Conservation (phyloP, 345 rosid genomes). For the Rhodomyrtus tomentosa region DNA sequence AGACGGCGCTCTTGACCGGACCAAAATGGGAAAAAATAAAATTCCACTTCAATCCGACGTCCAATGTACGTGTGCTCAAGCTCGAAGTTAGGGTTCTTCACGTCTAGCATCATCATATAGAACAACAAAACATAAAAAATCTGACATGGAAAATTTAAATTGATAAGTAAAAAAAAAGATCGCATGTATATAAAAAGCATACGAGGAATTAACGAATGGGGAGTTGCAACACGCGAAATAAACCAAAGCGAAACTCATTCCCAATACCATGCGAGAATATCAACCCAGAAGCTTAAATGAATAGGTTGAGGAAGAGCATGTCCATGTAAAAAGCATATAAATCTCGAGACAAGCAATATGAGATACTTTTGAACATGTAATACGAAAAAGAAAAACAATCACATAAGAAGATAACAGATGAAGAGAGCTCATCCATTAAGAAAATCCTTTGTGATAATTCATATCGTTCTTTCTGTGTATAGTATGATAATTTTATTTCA, state of each 20-base stretch:
- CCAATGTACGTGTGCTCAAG: not conserved
- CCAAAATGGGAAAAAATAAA: no score
- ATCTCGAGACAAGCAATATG: no score
- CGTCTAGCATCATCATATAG: fast-evolving
- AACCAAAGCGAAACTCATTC: not conserved
- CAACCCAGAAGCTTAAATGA: no score
- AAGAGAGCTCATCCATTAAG: not conserved
- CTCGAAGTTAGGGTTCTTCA: not conserved
- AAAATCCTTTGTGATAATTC: not conserved
- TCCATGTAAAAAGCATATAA: no score
- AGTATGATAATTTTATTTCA: not conserved
- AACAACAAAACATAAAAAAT: not conserved
- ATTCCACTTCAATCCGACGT: not conserved
- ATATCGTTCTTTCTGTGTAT: not conserved
- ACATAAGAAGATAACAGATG: not conserved
- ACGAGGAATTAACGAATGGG: not conserved
- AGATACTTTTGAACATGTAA: no score
- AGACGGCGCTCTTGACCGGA: not conserved
- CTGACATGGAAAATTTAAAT: no score
- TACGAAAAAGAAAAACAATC: not conserved
- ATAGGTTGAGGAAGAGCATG: no score
- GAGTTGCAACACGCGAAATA: not conserved
- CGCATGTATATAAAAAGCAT: not conserved
- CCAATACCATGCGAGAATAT: not conserved
- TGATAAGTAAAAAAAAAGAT: no score